Conservation (phyloP, 352 stramenopile species). For the Peronospora tabacina region DNA sequence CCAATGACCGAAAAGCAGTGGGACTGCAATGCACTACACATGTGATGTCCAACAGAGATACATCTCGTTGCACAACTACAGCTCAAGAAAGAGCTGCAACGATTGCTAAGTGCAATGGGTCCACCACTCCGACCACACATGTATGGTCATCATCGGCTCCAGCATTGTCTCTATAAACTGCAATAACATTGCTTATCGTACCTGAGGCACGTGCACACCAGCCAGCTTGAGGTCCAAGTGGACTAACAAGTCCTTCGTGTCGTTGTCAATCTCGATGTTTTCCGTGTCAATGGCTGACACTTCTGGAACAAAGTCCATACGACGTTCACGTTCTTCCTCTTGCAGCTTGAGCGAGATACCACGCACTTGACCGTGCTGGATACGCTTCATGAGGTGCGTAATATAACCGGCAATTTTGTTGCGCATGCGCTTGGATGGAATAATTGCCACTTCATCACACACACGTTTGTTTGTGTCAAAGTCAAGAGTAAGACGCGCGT, state of each 20-base stretch:
- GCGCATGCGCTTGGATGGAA: conserved; percentile 99
- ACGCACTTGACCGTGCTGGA: conserved; percentile 97
- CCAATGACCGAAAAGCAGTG: conserved; percentile 29
- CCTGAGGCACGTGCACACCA: conserved; percentile 84
- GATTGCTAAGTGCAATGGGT: conserved; percentile 41
- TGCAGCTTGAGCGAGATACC: conserved; percentile 99
- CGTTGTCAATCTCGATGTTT: conserved; percentile 95
- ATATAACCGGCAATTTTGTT: conserved; percentile 99
- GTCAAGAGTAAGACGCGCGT: conserved; percentile 98
- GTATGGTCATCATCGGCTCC: conserved; percentile 58
- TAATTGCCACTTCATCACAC: conserved; percentile 95
- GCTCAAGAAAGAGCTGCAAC: background rate
- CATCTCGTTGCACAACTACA: background rate
- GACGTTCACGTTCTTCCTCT: conserved; percentile 98
- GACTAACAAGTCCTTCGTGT: conserved; percentile 98
- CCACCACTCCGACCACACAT: conserved; percentile 40
- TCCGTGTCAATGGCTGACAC: conserved; percentile 91
- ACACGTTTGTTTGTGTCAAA: conserved; percentile 99
- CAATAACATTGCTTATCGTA: conserved; percentile 31
- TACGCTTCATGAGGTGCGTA: conserved; percentile 99
- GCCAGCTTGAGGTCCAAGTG: conserved; percentile 91
- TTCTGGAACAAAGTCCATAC: conserved; percentile 99
- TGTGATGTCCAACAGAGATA: background rate
- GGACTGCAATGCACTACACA: conserved; percentile 1
- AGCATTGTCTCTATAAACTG: conserved; percentile 43